Conservation (phyloP, 2,329 filamentous ascomycete genomes). For the Arachnopeziza araneosa region DNA sequence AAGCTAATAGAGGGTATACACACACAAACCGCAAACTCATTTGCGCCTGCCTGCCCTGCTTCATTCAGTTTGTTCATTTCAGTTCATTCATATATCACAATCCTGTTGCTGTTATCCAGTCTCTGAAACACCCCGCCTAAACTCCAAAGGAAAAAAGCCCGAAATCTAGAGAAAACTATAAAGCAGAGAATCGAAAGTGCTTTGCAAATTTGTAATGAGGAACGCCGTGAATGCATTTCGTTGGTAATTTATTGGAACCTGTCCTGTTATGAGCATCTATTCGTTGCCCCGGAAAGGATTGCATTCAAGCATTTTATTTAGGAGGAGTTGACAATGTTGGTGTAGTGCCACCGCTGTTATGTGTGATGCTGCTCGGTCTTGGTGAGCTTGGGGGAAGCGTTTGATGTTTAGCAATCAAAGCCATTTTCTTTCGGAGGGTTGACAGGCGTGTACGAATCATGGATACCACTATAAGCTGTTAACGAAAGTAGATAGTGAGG, state of each 20-base stretch:
- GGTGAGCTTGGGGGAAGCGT: neutral
- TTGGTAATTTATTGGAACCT: neutral
- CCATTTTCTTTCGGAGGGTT: slow-evolving; percentile 55
- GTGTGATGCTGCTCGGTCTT: neutral
- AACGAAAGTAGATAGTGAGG: slow-evolving; percentile 25
- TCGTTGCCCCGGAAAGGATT: neutral
- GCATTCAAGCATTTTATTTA: neutral
- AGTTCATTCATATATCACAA: neutral
- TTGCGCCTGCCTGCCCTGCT: neutral
- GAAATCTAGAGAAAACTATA: neutral
- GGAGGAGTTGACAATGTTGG: neutral
- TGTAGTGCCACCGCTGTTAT: neutral
- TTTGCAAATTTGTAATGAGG: neutral
- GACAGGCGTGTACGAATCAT: slow-evolving; percentile 55
- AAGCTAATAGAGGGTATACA: neutral
- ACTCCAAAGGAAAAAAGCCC: neutral
- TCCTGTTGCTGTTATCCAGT: neutral
- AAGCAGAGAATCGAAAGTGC: neutral
- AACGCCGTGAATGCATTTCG: neutral
- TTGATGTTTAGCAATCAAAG: slow-evolving; percentile 48
- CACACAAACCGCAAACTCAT: neutral
- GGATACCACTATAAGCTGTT: slow-evolving; percentile 46
- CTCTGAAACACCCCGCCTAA: neutral
- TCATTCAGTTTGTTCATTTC: neutral
- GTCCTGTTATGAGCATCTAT: neutral